These are phyloP conservation scores for Globisporangium paddicum DNA, from an alignment of 352 stramenopile species.

Conservation along the genomic window DNA sequence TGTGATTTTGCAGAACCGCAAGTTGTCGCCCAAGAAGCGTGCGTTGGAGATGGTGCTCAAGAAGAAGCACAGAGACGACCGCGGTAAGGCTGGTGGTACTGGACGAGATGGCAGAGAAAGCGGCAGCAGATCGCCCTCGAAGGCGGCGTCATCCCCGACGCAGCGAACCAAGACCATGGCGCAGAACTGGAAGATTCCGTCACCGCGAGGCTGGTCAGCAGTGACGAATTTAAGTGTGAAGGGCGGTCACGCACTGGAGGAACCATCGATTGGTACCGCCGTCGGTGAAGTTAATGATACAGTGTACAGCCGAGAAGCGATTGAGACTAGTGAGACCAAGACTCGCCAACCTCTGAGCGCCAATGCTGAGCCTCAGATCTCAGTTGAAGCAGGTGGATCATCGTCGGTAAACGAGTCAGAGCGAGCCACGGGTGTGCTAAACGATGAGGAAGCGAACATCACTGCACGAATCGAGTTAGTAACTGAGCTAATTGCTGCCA, in stretches of 20 bases:
- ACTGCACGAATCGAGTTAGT: neutral
- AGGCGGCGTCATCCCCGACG: slow-evolving; percentile 10
- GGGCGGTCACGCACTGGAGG: neutral
- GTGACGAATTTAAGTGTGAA: neutral
- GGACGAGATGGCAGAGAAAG: neutral
- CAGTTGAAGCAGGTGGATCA: neutral
- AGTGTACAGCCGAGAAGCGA: neutral
- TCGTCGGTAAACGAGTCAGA: neutral
- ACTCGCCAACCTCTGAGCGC: neutral
- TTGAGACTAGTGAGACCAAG: neutral
- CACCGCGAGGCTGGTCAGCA: slow-evolving; percentile 2
- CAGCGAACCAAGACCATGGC: slow-evolving; percentile 20
- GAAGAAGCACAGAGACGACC: slow-evolving; percentile 52
- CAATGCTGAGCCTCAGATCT: neutral
- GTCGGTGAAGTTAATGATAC: slow-evolving; percentile 1
- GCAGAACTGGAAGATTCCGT: slow-evolving; percentile 19
- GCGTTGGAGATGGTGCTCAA: slow-evolving; percentile 60
- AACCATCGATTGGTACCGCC: neutral
- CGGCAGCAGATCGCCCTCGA: neutral
- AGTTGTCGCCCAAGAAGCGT: slow-evolving; percentile 62
- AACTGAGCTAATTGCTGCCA: neutral
- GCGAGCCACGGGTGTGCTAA: no score
- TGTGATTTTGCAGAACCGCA: slow-evolving; percentile 63
- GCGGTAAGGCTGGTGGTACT: slow-evolving; percentile 1
- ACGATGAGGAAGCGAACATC: neutral